Percentiles rank a stretch among this genome's conserved stretches.
phyloP scores from a whole-genome alignment of 305 asterid species.

The Rubia peregrina region DNA sequence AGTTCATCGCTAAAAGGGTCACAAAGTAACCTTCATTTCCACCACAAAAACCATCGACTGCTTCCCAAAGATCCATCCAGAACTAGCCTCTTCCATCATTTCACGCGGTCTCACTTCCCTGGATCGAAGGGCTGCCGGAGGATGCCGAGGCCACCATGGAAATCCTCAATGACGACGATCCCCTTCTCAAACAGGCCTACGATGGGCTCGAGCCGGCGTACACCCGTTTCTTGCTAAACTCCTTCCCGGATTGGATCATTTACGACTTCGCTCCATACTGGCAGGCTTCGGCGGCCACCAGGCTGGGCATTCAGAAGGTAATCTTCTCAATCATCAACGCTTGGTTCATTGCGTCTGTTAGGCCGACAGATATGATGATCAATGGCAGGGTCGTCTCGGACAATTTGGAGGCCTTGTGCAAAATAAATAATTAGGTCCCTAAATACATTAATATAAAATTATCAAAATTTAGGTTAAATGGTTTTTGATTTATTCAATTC shows the following conservation, averaged over 20 bases:
- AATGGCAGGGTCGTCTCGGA: no score
- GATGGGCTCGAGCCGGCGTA: slow-evolving; percentile 21
- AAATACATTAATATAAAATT: no score
- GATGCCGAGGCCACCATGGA: slow-evolving; percentile 31
- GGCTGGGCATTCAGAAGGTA: slow-evolving; percentile 9
- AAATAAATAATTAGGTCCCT: no score
- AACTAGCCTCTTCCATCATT: slow-evolving; percentile 13
- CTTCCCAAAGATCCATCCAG: slow-evolving; percentile 23
- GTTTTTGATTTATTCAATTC: no score
- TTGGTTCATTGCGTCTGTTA: neutral
- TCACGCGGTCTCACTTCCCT: slow-evolving; percentile 16
- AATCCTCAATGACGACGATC: slow-evolving; percentile 11
- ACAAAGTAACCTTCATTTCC: slow-evolving; percentile 27
- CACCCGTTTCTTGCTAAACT: slow-evolving; percentile 18
- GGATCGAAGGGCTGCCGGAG: slow-evolving; percentile 16
- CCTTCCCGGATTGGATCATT: slow-evolving; percentile 25
- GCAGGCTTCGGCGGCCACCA: slow-evolving; percentile 17
- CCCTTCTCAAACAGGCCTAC: slow-evolving; percentile 23
- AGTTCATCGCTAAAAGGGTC: slow-evolving; percentile 29
- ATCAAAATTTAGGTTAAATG: no score
- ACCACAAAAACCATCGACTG: slow-evolving; percentile 27
- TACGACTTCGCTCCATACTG: slow-evolving; percentile 25
- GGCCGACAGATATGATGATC: neutral
- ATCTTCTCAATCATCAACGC: slow-evolving; percentile 3
- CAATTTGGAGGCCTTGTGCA: no score